A percentile compares a stretch with the other conserved stretches of the same genome.
These are phyloP conservation scores for Suillus weaverae DNA, from an alignment of 768 basidiomycete species.

Conservation along the genomic window DNA sequence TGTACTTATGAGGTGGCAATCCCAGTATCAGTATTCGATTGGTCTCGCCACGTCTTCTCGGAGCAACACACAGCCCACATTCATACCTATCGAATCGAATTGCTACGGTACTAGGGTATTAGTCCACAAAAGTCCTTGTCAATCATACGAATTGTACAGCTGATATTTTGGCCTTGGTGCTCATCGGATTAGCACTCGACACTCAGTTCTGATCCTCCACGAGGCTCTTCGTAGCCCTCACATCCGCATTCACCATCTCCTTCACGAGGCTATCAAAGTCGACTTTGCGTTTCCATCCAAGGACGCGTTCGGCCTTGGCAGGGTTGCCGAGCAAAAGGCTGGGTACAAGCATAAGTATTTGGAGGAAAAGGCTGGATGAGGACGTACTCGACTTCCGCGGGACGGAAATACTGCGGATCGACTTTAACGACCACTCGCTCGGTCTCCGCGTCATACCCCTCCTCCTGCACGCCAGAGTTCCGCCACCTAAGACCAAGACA, in stretches of 20 bases:
- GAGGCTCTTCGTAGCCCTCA: conserved; percentile 69
- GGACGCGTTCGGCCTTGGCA: conserved; percentile 80
- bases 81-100: not conserved
- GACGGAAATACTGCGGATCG: conserved; percentile 90
- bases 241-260: conserved; percentile 89
- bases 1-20: not conserved
- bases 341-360: not conserved
- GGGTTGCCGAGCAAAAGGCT: conserved; percentile 88
- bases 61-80: too few species aligned
- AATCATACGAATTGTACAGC: not conserved
- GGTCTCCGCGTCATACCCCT: conserved; percentile 69
- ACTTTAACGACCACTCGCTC: conserved; percentile 78
- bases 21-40: not conserved
- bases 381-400: conserved; percentile 90
- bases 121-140: not conserved
- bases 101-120: not conserved
- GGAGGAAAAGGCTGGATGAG: conserved; percentile 4
- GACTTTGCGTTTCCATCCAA: conserved; percentile 90
- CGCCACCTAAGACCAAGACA: conserved; percentile 58
- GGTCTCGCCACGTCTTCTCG: not conserved
- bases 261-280: conserved; percentile 81
- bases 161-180: not conserved
- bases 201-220: conserved; percentile 80
- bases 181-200: not conserved
- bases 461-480: conserved; percentile 69